Conservation (phyloP, 2,329 filamentous ascomycete species). For the Hymenoscyphus occultus region DNA sequence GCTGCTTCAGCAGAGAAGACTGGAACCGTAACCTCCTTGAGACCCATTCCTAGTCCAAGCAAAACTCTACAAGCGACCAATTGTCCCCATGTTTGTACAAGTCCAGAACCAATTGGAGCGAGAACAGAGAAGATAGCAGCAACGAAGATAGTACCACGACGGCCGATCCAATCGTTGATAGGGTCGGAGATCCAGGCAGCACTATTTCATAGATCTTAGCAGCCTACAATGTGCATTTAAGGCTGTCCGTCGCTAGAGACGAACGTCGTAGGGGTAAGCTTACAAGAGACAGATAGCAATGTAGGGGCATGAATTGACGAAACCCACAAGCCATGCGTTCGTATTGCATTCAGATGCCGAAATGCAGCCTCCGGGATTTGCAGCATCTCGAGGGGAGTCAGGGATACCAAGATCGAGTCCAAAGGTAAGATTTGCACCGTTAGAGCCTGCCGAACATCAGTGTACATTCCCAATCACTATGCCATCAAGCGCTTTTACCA, state of each 20-base stretch:
- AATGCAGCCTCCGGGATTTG: constrained; percentile 11
- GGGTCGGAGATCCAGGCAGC: constrained; percentile 68
- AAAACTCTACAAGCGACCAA: constrained; percentile 53
- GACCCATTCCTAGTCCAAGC: constrained; percentile 59
- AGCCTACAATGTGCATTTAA: neutral
- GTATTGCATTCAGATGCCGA: constrained; percentile 12
- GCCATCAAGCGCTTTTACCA: constrained; percentile 43
- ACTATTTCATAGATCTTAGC: constrained; percentile 39
- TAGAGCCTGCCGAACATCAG: constrained; percentile 38
- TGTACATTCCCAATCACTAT: neutral
- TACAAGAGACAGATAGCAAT: constrained; percentile 45
- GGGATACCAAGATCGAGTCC: constrained; percentile 38
- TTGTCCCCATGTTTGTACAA: constrained; percentile 57
- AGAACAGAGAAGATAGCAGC: constrained; percentile 58
- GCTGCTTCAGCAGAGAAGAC: constrained; percentile 54
- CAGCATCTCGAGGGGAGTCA: constrained; percentile 20
- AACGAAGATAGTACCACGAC: constrained; percentile 70
- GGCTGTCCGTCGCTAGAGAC: neutral
- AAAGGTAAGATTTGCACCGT: constrained; percentile 41
- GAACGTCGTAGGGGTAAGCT: constrained; percentile 27
- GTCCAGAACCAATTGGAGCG: constrained; percentile 56
- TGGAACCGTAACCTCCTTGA: constrained; percentile 48
- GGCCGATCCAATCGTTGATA: constrained; percentile 60
- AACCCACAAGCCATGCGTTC: constrained; percentile 51
- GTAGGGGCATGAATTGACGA: constrained; percentile 56